Evolutionary conservation across 768 basidiomycete species (phyloP), one percentile per base, ranked within the genome.

Genomic region (Termitomyces sp.): DNA sequence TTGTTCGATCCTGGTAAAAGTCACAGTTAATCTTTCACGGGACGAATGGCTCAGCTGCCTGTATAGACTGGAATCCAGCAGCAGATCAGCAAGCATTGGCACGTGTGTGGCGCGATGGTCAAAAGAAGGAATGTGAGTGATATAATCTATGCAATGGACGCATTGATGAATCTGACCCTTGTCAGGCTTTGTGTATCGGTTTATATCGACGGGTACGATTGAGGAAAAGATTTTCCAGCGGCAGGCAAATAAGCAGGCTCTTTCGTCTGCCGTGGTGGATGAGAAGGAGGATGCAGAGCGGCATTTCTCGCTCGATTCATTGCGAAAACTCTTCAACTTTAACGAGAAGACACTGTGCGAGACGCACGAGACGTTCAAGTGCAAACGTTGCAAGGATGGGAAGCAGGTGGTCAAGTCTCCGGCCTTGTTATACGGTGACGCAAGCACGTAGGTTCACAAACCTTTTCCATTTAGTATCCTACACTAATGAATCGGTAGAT

Each of bases 191-290:
- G 96, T 98, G 4, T 99, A 98, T 70, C 92, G 96, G 23, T 99
- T 98, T 73, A 95, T 98, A 62, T 89, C 92, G 5, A 94, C 95
- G 0, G 96, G 95, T 2, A 97, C 95, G 1, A 97, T 98, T 59
- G 95, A 98, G 72, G 96, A 98, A 74, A 98, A 98, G 78, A 97
- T 98, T 62, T 98, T 98, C 72, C 97, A 99, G 70, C 81, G 97
- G 45, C 97, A 99, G 73, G 94, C 90, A 14, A 90, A 87, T 62
- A 99, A 99, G 71, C 94, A 96, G 70, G 92, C 95, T 2, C 82
- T 98, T 11, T 98, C 97, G 0, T 95, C 95, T 1, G 94, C 94
- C n/a, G 95, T 98, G 3, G 95, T 99, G 19, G 96, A 99, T 65
- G 94, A 96, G 71, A 95, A 94, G 65, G 92, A 96, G 74, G 92